These are phyloP conservation scores for Penicillium expansum DNA, from an alignment of 2,329 filamentous ascomycete genomes.

Conservation along the genomic window DNA sequence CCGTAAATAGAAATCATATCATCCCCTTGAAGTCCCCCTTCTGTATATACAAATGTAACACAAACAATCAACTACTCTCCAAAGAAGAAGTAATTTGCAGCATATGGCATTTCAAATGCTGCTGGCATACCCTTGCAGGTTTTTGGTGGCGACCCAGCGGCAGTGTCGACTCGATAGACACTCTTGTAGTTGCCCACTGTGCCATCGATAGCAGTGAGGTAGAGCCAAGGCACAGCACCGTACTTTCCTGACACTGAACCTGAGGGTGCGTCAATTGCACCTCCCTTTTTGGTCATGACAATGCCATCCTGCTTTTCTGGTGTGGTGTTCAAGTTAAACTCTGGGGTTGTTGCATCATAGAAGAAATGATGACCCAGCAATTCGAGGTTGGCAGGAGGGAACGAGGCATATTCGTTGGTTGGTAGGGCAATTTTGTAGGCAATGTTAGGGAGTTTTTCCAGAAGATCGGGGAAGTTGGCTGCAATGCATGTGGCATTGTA, in stretches of 20 bases:
- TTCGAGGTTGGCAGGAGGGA: constrained; percentile 56
- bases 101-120: constrained; percentile 72
- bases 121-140: constrained; percentile 66
- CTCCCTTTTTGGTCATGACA: constrained; percentile 62
- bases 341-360: constrained; percentile 64
- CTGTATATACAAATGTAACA: constrained; percentile 18
- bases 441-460: constrained; percentile 63
- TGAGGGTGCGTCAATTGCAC: constrained; percentile 60
- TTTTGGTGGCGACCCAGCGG: constrained; percentile 71
- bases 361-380: constrained; percentile 83
- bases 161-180: constrained; percentile 81
- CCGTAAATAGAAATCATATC: constrained; percentile 9
- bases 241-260: constrained; percentile 60
- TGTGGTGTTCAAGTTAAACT: constrained; percentile 72
- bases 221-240: constrained; percentile 76
- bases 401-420: constrained; percentile 31
- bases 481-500: constrained; percentile 85
- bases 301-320: constrained; percentile 51
- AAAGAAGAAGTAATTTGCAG: constrained; percentile 72
- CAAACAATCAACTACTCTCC: constrained; percentile 23
- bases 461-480: constrained; percentile 64
- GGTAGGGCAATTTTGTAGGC: constrained; percentile 65
- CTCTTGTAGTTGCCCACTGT: constrained; percentile 66
- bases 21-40: not conserved
- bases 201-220: constrained; percentile 55